A percentile compares a stretch with the other conserved stretches of the same genome.
Evolutionary conservation across 768 basidiomycete genomes (phyloP).

Genomic region (Psilocybe cyanescens): DNA sequence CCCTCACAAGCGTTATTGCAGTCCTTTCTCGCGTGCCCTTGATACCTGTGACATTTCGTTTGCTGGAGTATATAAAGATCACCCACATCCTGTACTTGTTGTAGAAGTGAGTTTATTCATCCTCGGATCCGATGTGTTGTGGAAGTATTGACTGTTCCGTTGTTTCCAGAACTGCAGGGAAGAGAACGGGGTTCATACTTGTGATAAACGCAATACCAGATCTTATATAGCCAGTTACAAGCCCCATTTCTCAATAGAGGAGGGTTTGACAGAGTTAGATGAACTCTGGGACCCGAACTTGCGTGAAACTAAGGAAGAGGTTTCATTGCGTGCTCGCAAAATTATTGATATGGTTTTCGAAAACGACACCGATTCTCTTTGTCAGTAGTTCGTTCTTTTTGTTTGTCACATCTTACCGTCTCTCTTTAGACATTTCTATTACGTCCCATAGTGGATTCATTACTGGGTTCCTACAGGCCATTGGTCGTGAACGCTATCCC

Average conservation of each 20-base stretch:
- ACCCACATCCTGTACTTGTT: constrained; percentile 41
- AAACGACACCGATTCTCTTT: constrained; percentile 40
- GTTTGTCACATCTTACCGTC: background rate
- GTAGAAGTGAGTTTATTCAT: constrained; percentile 52
- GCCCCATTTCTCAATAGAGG: constrained; percentile 58
- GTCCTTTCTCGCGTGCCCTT: constrained; percentile 66
- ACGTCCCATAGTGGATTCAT: constrained; percentile 71
- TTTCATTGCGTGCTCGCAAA: constrained; percentile 47
- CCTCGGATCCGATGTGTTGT: too few relatives aligned
- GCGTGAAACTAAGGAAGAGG: constrained; percentile 54
- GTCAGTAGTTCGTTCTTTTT: constrained; percentile 37
- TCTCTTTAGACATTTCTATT: constrained; percentile 59
- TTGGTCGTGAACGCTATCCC: constrained; percentile 46
- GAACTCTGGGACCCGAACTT: constrained; percentile 56
- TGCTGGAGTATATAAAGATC: constrained; percentile 32
- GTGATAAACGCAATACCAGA: constrained; percentile 61
- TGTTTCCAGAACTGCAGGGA: constrained; percentile 64
- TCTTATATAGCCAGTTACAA: constrained; percentile 53
- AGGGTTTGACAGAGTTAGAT: constrained; percentile 65
- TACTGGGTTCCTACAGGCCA: constrained; percentile 51
- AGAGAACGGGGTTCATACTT: constrained; percentile 68
- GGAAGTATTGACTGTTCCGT: background rate
- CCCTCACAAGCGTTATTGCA: constrained; percentile 62
- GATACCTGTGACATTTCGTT: constrained; percentile 61
- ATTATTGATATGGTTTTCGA: constrained; percentile 63